Percentiles rank a stretch among this genome's conserved stretches.
These are phyloP conservation scores for Eimeria acervulina DNA, from an alignment of 169 alveolate species.

Conservation along the genomic window DNA sequence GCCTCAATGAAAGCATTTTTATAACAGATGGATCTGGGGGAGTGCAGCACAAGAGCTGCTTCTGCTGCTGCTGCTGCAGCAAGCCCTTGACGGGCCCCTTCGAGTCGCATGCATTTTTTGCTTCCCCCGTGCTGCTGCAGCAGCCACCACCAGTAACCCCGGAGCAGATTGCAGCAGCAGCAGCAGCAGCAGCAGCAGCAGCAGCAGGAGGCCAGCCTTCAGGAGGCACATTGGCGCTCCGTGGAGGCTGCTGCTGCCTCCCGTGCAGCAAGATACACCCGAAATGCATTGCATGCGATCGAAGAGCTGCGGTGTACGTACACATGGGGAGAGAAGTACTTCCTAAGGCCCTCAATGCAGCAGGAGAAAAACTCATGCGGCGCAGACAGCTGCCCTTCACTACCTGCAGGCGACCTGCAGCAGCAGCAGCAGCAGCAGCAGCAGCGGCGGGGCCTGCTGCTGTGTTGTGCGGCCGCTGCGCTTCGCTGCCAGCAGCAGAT, in stretches of 20 bases:
- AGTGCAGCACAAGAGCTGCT: constrained; percentile 38
- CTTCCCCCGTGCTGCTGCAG: constrained; percentile 13
- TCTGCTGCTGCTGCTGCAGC: background rate
- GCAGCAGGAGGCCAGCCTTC: no score
- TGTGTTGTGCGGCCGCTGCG: no score
- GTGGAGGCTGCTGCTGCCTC: constrained; percentile 33
- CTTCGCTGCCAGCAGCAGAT: no score
- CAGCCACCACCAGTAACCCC: background rate
- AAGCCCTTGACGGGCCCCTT: background rate
- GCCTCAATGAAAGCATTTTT: background rate
- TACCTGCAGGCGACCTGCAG: background rate
- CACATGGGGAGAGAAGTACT: constrained; percentile 8
- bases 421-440: background rate
- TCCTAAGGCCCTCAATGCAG: background rate
- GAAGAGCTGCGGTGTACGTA: background rate
- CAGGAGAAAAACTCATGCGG: background rate
- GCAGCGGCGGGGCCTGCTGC: background rate
- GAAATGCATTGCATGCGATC: background rate
- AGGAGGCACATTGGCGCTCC: background rate
- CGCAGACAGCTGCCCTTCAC: background rate
- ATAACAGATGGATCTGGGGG: background rate
- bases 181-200: no score
- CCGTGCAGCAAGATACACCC: constrained; percentile 12
- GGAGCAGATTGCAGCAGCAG: no score
- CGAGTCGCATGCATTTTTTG: constrained; percentile 26